Evolutionary conservation across 345 rosid species (phyloP), one percentile per base, ranked within the genome.

Genomic region (Raphanus raphanistrum): DNA sequence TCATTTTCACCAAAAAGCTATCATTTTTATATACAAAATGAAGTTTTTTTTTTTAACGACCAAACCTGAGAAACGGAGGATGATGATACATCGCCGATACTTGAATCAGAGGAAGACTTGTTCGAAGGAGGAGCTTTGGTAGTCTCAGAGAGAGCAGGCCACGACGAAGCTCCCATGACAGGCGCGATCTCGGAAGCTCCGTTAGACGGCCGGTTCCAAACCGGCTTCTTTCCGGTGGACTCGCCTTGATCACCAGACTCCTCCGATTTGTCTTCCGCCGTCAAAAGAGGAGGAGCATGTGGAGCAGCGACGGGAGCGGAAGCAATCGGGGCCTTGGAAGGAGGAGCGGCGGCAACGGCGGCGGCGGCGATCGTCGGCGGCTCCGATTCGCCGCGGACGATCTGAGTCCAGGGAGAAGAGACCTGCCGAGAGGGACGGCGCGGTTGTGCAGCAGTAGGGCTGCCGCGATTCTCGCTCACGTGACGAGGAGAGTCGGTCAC

Each of bases 161-260:
- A 80, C 0, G 80, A 76, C 11, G 76, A 66, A 72, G 76, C 77
- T 75, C 80, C 79, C 93, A 80, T 80, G 32, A 80, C 92, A 33
- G 91, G 82, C 16, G 76, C 93, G 9, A 73, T 76, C 68, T 84
- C 90, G 41, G 80, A 76, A 25, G 82, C 76, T 36, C 88, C 88
- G 75, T 85, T 86, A 3, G 89, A 85, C 4, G 93, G 98, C 84
- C 72, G 86, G 43, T 80, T 90, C 98, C 98, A 92, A 8, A 73
- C 91, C 15, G 82, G 87, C 79, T 68, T 88, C 90, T 85, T 92
- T 70, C 89, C 92, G 0, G 79, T 90, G 86, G 21, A 21, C 21
- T 88, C 86, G 62, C 84, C 87, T 13, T 70, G 80, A 71, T 13
- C 66, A 66, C 57, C 77, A 66, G 81, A 66, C 50, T 66, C 77